Base-by-base conservation (phyloP, 352 stramenopile species). In the Phytophthora hibernalis region DNA sequence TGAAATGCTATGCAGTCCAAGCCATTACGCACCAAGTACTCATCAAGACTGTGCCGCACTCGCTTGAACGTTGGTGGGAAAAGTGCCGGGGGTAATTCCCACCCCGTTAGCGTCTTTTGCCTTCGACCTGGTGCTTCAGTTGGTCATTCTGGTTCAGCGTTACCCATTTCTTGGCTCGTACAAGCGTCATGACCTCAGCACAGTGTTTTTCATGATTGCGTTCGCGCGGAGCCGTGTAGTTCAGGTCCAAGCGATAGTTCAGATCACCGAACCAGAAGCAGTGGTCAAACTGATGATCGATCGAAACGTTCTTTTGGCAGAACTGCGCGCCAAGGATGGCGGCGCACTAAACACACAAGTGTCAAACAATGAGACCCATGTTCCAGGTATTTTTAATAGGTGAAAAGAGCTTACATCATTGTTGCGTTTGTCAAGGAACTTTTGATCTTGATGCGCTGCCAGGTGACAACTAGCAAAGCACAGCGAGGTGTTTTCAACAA, bases 21-120 rank as follows among this genome's bases (percentile, higher is more conserved):
- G 16, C 9, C 35, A 54, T 3, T 37, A 9, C 18, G 28, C 20
- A 76, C 68, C 62, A 76, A 62, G 16, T 76, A 76, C 20, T 72
- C 68, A 13, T 76, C 62, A 5, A 76, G 62, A 26, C 66, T 72
- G 47, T 89, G 70, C 3, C 88, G 82, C 18, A 92, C 60, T 33
- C 89, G 81, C 70, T 97, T 97, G 71, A 97, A 96, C 11, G 90
- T 96, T 22, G 85, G 90, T 16, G 87, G 71, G 31, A 97, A 96
- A 3, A 83, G 65, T 18, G 82, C 82, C 2, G 80, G 68, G 9
- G 69, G 79, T 4, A 95, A 62, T 38, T 90, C 70, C 82, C 90
- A 97, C 13, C 75, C 81, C 0, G 69, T 53, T 15, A 97, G 78
- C 26, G 82, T 65, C 51, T 86, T 86, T 85, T 74, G 7, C 42